Evolutionary conservation across 768 basidiomycete species (phyloP).

Genomic region (Agaricus blazei): DNA sequence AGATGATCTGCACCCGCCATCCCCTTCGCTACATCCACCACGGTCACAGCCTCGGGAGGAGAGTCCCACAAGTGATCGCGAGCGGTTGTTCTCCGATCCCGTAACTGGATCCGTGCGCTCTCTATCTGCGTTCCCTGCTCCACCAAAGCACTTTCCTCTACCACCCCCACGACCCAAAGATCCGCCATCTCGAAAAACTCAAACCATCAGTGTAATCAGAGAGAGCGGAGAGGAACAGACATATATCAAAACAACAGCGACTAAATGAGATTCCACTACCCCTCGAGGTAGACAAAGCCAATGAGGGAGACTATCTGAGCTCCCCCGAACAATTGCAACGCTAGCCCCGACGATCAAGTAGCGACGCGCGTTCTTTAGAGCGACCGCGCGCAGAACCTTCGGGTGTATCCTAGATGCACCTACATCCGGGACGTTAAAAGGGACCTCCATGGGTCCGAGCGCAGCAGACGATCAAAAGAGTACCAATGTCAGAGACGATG

Average conservation of each 20-base stretch:
- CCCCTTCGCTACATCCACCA: neutral
- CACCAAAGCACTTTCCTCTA: constrained; percentile 67
- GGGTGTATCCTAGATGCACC: too few relatives aligned
- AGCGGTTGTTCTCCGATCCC: constrained; percentile 30
- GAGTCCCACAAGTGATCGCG: constrained; percentile 13
- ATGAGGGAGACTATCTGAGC: neutral
- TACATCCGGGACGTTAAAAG: neutral
- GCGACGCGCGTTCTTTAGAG: neutral
- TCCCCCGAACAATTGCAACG: neutral
- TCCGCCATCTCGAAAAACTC: neutral
- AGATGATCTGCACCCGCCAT: neutral
- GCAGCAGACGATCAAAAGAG: neutral
- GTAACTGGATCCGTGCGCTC: constrained; percentile 57
- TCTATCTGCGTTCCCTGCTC: constrained; percentile 67
- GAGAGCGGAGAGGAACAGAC: constrained; percentile 12
- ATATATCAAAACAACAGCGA: constrained; percentile 17
- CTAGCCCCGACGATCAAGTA: neutral
- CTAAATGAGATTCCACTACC: constrained; percentile 12
- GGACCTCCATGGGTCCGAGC: neutral
- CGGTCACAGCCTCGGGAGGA: neutral
- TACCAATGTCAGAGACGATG: neutral
- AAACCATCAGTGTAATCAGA: neutral
- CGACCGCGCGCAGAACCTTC: neutral
- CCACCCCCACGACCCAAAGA: constrained; percentile 34
- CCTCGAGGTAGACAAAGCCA: neutral